Base-by-base conservation (phyloP, 2,329 filamentous ascomycete genomes). In the Fusarium sp. region DNA sequence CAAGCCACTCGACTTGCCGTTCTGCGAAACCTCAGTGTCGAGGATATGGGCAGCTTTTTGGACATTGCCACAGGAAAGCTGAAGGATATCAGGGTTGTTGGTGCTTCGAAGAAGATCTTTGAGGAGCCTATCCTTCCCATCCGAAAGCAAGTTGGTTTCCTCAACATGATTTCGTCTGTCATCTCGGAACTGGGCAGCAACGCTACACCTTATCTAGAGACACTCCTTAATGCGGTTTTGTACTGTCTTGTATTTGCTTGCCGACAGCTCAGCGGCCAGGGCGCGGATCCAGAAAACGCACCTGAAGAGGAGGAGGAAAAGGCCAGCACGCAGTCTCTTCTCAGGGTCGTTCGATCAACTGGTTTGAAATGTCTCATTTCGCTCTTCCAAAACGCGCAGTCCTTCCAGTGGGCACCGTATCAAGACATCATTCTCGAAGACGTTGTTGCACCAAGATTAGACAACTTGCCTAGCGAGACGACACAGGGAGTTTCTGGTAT, bases 81-180 rank as follows among this genome's bases (percentile, higher is more conserved):
- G 19, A 87, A 85, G 38, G 83, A 85, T 42, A 79, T 94, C 15
- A 83, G 83, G 4, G 79, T 95, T 11, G 74, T 92, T 19, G 83
- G 87, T 52, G 80, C 85, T 13, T 76, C 81, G 2, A 83, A 87
- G 50, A 82, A 85, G 57, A 76, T 84, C 1, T 87, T 94, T 49
- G 78, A 83, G 2, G 80, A 84, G 28, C 87, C 92, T 44, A 66
- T 91, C 14, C 80, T 94, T 26, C 86, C 88, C 17, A 81, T 87
- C 13, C 89, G 94, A 73, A 96, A 94, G 78, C 95, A 98, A 78
- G 87, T 96, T 61, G 96, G 97, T 83, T 89, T 98, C 76, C 82
- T 97, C 52, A 97, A 97, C 76, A 96, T 98, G 93, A 85, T 96
- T 50, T 91, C 94, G 62, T 90, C 95, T 13, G 89, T 98, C 77